Conservation (phyloP, 371 early-diverging fungal species). For the Apophysomyces variabilis region DNA sequence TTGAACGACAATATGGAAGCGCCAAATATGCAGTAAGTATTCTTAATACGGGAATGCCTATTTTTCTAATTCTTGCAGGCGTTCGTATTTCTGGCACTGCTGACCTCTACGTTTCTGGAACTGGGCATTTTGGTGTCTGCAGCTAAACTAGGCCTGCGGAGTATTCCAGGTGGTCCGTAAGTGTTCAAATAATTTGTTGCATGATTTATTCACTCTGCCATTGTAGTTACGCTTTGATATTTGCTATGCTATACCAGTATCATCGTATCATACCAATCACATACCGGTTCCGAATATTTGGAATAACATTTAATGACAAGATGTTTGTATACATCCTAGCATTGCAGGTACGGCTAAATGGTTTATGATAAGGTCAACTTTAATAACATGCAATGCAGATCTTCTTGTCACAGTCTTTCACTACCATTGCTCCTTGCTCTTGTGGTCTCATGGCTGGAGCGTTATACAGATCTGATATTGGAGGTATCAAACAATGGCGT, state of each 20-base stretch:
- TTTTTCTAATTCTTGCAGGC: conserved; percentile 39
- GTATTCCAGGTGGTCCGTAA: conserved; percentile 70
- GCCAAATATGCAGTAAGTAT: conserved; percentile 65
- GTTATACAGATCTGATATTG: conserved; percentile 62
- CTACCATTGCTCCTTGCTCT: conserved; percentile 55
- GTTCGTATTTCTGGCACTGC: conserved; percentile 58
- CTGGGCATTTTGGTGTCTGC: conserved; percentile 55
- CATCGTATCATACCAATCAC: conserved; percentile 61
- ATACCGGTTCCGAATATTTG: conserved; percentile 67
- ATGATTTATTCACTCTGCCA: background rate
- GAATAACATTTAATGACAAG: conserved; percentile 67
- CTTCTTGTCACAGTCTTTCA: conserved; percentile 48
- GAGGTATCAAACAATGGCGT: conserved; percentile 67
- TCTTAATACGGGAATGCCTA: background rate
- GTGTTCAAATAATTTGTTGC: conserved; percentile 13
- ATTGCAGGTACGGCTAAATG: conserved; percentile 52
- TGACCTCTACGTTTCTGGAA: conserved; percentile 60
- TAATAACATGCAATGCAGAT: background rate
- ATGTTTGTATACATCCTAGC: conserved; percentile 63
- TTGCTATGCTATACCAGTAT: conserved; percentile 68
- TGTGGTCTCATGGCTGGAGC: conserved; percentile 69
- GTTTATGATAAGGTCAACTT: background rate
- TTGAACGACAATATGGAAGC: conserved; percentile 77
- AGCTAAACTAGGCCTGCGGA: conserved; percentile 51
- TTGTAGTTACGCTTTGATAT: conserved; percentile 60